Conservation (phyloP, 2,329 filamentous ascomycete species). For the Aspergillus ochraceoroseus region DNA sequence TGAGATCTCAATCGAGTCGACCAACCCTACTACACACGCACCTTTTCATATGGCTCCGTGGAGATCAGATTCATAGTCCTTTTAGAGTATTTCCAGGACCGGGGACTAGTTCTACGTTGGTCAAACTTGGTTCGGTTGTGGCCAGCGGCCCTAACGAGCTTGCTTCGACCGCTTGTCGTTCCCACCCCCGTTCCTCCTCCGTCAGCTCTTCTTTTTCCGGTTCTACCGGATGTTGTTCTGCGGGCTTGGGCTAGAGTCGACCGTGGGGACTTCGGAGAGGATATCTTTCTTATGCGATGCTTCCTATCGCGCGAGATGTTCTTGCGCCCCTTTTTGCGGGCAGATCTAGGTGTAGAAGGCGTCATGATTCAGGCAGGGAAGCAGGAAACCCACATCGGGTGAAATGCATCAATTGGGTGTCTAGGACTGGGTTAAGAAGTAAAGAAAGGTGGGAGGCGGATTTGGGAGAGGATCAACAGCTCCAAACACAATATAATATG, state of each 20-base stretch:
- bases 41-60: slow-evolving; percentile 28
- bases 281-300: slow-evolving; percentile 10
- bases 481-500: too few species aligned
- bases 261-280: slow-evolving; percentile 14
- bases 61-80: slow-evolving; percentile 20
- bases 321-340: slow-evolving; percentile 15
- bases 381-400: too few species aligned
- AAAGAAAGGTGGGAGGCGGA: neutral
- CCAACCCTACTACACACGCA: slow-evolving; percentile 10
- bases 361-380: slow-evolving; percentile 17
- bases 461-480: too few species aligned
- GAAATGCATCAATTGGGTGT: too few species aligned
- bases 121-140: slow-evolving; percentile 6
- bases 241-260: slow-evolving; percentile 16
- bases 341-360: slow-evolving; percentile 11
- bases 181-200: too few species aligned
- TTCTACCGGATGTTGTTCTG: slow-evolving; percentile 3
- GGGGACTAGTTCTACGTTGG: slow-evolving; percentile 2
- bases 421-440: too few species aligned
- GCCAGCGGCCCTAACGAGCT: slow-evolving; percentile 4
- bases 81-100: slow-evolving; percentile 16
- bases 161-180: neutral
- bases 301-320: slow-evolving; percentile 11
- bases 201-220: slow-evolving; percentile 8
- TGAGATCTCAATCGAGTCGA: neutral